Evolutionary conservation across 1,284 basidiomycete genomes (phyloP).

Genomic region (Golubevia sp.): DNA sequence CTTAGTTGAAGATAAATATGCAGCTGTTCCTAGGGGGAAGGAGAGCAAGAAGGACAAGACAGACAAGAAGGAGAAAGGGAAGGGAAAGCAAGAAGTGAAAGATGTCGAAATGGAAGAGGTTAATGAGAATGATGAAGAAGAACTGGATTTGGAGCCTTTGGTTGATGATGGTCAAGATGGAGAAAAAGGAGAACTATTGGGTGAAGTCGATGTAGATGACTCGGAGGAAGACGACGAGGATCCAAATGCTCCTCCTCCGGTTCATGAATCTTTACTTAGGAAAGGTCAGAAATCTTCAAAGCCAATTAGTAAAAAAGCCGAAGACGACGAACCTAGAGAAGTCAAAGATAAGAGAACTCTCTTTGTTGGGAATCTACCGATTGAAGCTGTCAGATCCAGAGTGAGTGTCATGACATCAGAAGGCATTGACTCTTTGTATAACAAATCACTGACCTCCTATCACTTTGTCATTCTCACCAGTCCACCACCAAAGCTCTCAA

Average conservation of each 20-base stretch:
- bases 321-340: constrained; percentile 25
- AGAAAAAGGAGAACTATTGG: background rate
- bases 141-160: background rate
- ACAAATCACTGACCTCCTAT: too few relatives aligned
- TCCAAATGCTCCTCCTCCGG: constrained; percentile 38
- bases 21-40: constrained; percentile 9
- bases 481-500: constrained; percentile 58
- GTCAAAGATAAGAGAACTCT: constrained; percentile 77
- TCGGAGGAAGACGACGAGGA: constrained; percentile 29
- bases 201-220: background rate
- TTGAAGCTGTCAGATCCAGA: constrained; percentile 76
- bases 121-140: constrained; percentile 18
- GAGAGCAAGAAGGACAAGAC: constrained; percentile 14
- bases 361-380: constrained; percentile 88
- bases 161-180: background rate
- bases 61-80: background rate
- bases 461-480: constrained; percentile 10
- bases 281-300: constrained; percentile 19
- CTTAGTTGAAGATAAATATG: background rate
- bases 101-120: constrained; percentile 19
- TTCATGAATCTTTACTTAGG: constrained; percentile 62
- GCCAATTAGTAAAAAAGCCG: constrained; percentile 34
- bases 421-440: too few relatives aligned
- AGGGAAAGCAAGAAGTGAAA: constrained; percentile 15
- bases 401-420: too few relatives aligned